Conservation (phyloP, 148 eudicot genomes). For the Drosera capensis region DNA sequence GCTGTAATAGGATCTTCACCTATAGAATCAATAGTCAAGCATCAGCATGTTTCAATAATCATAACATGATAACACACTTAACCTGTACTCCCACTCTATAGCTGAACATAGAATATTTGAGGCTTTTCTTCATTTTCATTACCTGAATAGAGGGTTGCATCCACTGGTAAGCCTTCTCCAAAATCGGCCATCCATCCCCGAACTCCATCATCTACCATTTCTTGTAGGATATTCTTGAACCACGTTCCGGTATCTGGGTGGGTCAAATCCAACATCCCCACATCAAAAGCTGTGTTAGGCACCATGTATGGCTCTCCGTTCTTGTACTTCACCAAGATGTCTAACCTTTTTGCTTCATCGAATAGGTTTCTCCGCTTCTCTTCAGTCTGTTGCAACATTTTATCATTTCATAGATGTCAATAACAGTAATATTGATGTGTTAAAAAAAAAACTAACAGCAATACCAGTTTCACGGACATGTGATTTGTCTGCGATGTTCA, state of each 20-base stretch:
- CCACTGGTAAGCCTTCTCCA: slow-evolving; percentile 94
- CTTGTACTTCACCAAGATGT: slow-evolving; percentile 66
- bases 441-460: no score
- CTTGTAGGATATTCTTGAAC: slow-evolving; percentile 72
- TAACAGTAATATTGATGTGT: no score
- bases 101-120: neutral
- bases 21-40: slow-evolving; percentile 9
- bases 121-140: no score
- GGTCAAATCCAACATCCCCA: slow-evolving; percentile 92
- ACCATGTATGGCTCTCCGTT: slow-evolving; percentile 85
- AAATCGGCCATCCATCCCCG: slow-evolving; percentile 99
- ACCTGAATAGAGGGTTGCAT: slow-evolving; percentile 88
- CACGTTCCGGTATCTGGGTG: slow-evolving; percentile 67
- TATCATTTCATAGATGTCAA: slow-evolving; percentile 1
- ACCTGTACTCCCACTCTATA: no score
- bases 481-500: neutral
- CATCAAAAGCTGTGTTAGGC: slow-evolving; percentile 95
- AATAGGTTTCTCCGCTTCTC: slow-evolving; percentile 57
- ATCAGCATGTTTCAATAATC: neutral
- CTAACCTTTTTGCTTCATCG: slow-evolving; percentile 83
- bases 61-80: no score
- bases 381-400: slow-evolving; percentile 35
- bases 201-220: slow-evolving; percentile 90
- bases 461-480: no score
- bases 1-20: slow-evolving; percentile 97